phyloP scores from a whole-genome alignment of 2,329 filamentous ascomycete species.

The Apiospora malaysiana region DNA sequence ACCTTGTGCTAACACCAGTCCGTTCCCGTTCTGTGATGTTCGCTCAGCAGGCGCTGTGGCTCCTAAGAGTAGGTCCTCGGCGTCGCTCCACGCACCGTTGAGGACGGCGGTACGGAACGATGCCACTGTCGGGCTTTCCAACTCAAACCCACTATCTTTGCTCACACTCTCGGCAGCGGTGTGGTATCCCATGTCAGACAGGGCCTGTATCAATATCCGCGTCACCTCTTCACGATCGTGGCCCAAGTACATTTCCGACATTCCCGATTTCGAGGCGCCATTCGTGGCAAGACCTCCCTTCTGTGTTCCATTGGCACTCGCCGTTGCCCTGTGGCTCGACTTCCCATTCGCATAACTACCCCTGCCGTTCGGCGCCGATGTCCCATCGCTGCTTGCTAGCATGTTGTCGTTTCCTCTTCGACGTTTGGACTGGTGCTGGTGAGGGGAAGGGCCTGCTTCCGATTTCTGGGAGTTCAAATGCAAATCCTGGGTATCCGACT shows the following conservation, averaged over 20 bases:
- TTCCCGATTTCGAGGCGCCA: slow-evolving; percentile 52
- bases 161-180: slow-evolving; percentile 76
- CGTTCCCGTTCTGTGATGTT: slow-evolving; percentile 49
- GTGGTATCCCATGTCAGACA: slow-evolving; percentile 87
- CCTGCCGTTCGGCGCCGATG: slow-evolving; percentile 59
- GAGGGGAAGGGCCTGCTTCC: slow-evolving; percentile 33
- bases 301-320: slow-evolving; percentile 53
- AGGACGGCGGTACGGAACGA: slow-evolving; percentile 83
- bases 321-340: slow-evolving; percentile 49
- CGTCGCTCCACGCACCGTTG: slow-evolving; percentile 79
- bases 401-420: slow-evolving; percentile 63
- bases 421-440: slow-evolving; percentile 59
- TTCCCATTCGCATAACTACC: slow-evolving; percentile 64
- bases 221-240: slow-evolving; percentile 94
- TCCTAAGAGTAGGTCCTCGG: slow-evolving; percentile 80
- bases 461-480: slow-evolving; percentile 30
- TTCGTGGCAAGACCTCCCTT: slow-evolving; percentile 57
- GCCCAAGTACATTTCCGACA: slow-evolving; percentile 67
- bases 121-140: slow-evolving; percentile 87
- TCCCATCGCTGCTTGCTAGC: slow-evolving; percentile 63
- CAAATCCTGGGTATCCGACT: slow-evolving; percentile 35
- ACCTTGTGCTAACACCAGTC: slow-evolving; percentile 75
- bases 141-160: slow-evolving; percentile 82
- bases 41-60: slow-evolving; percentile 45
- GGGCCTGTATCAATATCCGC: slow-evolving; percentile 86